phyloP scores from a whole-genome alignment of 352 stramenopile species.

The Thalassiosira sp. region DNA sequence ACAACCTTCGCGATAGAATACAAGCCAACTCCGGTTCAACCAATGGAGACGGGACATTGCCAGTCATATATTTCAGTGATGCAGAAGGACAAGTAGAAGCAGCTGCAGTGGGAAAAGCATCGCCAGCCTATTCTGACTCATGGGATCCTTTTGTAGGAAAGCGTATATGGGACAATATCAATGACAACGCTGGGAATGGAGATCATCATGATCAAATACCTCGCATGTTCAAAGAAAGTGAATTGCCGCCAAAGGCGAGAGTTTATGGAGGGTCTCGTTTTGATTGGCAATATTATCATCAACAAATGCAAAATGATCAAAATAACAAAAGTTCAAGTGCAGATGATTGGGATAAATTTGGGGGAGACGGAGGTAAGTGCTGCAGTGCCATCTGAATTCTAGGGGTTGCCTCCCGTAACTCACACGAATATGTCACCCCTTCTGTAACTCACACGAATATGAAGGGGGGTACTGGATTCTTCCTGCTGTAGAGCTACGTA shows the following conservation, averaged over 20 bases:
- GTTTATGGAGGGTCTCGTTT: conserved; percentile 76
- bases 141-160: conserved; percentile 62
- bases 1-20: conserved; percentile 10
- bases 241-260: conserved; percentile 47
- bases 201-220: not conserved
- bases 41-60: conserved; percentile 19
- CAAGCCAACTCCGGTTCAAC: not conserved
- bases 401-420: too few species aligned
- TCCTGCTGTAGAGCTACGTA: conserved; percentile 67
- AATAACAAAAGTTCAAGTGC: not conserved
- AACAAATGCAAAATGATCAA: conserved; percentile 1
- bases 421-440: too few species aligned
- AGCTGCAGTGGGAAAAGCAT: conserved; percentile 57
- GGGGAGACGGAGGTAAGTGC: conserved; percentile 62
- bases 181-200: not conserved
- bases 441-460: too few species aligned
- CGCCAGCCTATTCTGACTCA: conserved; percentile 49
- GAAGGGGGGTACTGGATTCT: conserved; percentile 77
- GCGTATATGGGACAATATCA: conserved; percentile 40
- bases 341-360: conserved; percentile 60
- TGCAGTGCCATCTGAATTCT: too few species aligned
- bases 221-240: conserved; percentile 39
- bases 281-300: conserved; percentile 58
- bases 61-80: conserved; percentile 66
- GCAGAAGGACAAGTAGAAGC: conserved; percentile 66